Evolutionary conservation across 306 rosid species (phyloP), one percentile per base, ranked within the genome.

Genomic region (Glycine tomentella): DNA sequence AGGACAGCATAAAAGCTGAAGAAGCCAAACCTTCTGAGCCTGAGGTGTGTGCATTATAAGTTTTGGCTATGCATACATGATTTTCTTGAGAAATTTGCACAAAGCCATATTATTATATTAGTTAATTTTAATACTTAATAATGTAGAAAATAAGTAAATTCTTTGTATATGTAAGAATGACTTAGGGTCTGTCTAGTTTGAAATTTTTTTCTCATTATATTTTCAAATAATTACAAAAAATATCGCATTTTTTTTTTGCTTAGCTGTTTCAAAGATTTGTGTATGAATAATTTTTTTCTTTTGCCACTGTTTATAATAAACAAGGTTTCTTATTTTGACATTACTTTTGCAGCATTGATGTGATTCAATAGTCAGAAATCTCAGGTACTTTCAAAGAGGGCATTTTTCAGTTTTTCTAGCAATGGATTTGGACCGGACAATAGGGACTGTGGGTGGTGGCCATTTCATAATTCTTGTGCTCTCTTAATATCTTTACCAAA

Each of bases 21-120:
- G 98, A 93, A 77, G 59, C 85, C 91, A 95, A 95, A 81, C 83
- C 96, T 8, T 57, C 95, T 34, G 97, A 90, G 72, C 79, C 92
- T 7, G 91, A 85, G 85, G 95, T 88, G 77, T 51, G 77, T 48
- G 56, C 75, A 61, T 34, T 53, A 81, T 70, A 40, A 62, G 59
- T 80, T 75, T 51, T 52, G 9, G 25, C 44, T 80, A 59, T 66
- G 57, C 69, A 25, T 70, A 7, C 74, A 34, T 38, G 65, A 55
- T 42, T 42, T 42, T 42, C 44, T 42, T 42, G 1, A 6, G 46
- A 42, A 42, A 42, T 42, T 4, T 42, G 46, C 2, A 1, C 46
- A 42, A 40, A 42, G 46, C 46, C 8, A 42, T 42, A 49, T 42
- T 58, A 52, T 15, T 74, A 16, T 64, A 52, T 61, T 17, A 34